Evolutionary conservation across 2,329 filamentous ascomycete genomes (phyloP), one percentile per base, ranked within the genome.

Genomic region (Diaporthe longicolla): DNA sequence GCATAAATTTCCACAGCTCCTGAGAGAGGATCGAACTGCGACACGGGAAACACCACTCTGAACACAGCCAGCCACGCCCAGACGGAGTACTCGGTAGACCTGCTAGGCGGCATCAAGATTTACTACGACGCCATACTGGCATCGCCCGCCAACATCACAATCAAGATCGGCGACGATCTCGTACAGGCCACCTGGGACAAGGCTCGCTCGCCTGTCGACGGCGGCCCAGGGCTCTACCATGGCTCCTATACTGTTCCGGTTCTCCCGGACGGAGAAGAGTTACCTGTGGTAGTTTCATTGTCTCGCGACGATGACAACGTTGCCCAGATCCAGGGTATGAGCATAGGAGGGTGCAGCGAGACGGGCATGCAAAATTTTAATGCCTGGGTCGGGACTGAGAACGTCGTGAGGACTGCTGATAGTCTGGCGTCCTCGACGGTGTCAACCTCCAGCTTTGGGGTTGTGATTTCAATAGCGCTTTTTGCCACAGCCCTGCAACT

Each of bases 91-190:
- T 66, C 63, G 0, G 45, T 52, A 32, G 63, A 66, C 29, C 24
- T 66, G 45, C 29, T 66, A 4, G 63, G 63, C 13, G n/a, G 45
- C 17, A 66, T 66, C 63, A 66, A 66, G 17, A 66, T 66, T 32
- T 66, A 66, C 63, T 66, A 52, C 19, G 63, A 66, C 13, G 63
- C 63, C 5, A 43, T 50, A 1, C 63, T 66, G 1, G 29, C 63
- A 52, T 52, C 45, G 0, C n/a, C 63, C 26, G 63, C 63, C 32
- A 52, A 66, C n/a, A 26, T 66, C 63, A 52, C 63, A 0, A 11
- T 66, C 26, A 66, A 37, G 45, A 6, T 66, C 6, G 63, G 63
- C 63, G 63, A 37, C 3, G 21, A 24, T 13, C 19, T 32, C 13
- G 63, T 66, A 5, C 45, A 66, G 17, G 63, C 63, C 1, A 66